phyloP scores from a whole-genome alignment of 176 grass and related monocot species.

The Triticum monococcum region DNA sequence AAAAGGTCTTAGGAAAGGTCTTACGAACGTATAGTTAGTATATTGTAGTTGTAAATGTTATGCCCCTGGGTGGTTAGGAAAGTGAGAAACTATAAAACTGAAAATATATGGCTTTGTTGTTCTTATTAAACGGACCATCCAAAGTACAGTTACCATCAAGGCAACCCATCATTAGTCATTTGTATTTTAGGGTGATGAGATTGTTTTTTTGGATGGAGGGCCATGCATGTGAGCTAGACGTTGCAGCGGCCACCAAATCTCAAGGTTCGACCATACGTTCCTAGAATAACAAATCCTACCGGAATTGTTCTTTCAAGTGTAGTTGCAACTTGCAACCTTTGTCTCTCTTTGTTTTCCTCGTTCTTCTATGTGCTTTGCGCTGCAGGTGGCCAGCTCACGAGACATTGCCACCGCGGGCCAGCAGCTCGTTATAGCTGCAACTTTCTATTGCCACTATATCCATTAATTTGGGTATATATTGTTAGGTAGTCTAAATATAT shows the following conservation, averaged over 20 bases:
- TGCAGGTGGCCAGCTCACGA: conserved; percentile 21
- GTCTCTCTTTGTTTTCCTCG: background rate
- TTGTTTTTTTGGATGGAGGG: conserved; percentile 1
- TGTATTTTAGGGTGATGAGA: background rate
- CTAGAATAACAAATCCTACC: background rate
- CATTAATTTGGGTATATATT: background rate
- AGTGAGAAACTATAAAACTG: too few species aligned
- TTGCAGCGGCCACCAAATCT: conserved; percentile 26
- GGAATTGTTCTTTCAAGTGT: background rate
- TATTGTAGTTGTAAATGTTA: too few species aligned
- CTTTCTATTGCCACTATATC: background rate
- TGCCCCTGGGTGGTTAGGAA: too few species aligned
- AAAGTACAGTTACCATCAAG: conserved; percentile 28
- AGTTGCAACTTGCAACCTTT: background rate
- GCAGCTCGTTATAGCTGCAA: background rate
- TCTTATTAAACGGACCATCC: background rate
- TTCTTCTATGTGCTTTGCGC: background rate
- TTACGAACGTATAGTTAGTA: too few species aligned
- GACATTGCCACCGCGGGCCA: too few species aligned
- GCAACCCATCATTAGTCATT: conserved; percentile 7
- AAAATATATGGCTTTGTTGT: too few species aligned
- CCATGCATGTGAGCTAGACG: conserved; percentile 29
- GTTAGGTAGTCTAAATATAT: background rate
- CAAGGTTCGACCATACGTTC: background rate
- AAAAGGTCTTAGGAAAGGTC: too few species aligned